Evolutionary conservation across 805 yeast genomes (phyloP), one percentile per base, ranked within the genome.

Genomic region (Lipomyces anomalus): DNA sequence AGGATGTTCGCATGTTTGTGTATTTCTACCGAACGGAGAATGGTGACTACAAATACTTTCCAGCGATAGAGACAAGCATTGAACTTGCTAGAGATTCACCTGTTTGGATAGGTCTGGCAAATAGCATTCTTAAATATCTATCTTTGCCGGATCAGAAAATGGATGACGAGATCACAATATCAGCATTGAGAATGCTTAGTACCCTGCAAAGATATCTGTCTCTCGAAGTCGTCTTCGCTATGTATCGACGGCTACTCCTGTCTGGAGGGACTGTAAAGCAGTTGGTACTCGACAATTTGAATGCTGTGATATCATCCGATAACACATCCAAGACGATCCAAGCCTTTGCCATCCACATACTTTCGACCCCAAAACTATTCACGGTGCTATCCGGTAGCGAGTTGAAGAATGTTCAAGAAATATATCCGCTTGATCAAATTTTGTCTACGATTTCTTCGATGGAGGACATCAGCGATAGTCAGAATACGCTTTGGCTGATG

Each of bases 321-420:
- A 23, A 23, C 6, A 34, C 47, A 6, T n/a, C 18, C 23, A 32
- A 16, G 5, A 18, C 22, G 6, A 32, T 46, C 17, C 29, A 16
- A 6, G n/a, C 26, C 4, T 48, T 29, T 28, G 21, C 34, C 13
- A 22, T 30, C 16, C 40, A 32, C 26, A 32, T 48, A n/a, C 28
- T 48, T 16, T 48, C 52, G 13, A 42, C 46, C 4, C 52, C 52
- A 17, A 22, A 17, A 4, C 28, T 48, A 24, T 48, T 48, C n/a
- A 21, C 38, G 35, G 28, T 30, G 4, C 16, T 32, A 4, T 13
- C 13, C 4, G 30, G 38, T n/a, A 24, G 32, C 29, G 28, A n/a
- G 16, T 32, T 24, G 24, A 28, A 6, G 39, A 22, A n/a, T 3
- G 3, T 13, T 13, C 16, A 28, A 28, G 13, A 13, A 28, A 28